Percentiles rank a stretch among this genome's conserved stretches.
These are phyloP conservation scores for Herpetomonas tarakana DNA, from an alignment of 208 protist genomes.

Conservation along the genomic window DNA sequence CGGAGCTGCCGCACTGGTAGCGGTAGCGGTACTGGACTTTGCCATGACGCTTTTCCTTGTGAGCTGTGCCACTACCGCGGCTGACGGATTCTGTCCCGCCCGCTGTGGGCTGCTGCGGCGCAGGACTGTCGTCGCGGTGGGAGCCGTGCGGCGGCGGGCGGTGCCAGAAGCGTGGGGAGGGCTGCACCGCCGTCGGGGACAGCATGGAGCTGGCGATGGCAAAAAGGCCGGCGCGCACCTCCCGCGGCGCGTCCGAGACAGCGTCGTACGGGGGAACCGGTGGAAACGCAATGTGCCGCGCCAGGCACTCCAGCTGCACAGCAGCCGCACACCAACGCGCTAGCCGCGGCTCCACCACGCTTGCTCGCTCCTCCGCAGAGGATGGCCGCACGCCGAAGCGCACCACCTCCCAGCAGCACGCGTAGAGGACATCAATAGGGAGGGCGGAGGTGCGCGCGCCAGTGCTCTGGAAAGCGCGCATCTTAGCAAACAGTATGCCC, in stretches of 20 bases:
- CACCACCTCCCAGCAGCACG: conserved; percentile 46
- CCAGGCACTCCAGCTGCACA: conserved; percentile 38
- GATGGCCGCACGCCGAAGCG: conserved; percentile 25
- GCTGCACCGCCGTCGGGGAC: too few species aligned
- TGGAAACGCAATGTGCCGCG: conserved; percentile 30
- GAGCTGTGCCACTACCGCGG: too few species aligned
- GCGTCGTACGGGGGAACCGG: conserved; percentile 25
- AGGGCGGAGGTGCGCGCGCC: conserved; percentile 10
- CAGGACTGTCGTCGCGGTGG: too few species aligned
- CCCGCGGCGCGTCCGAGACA: conserved; percentile 13
- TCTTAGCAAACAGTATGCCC: conserved; percentile 37
- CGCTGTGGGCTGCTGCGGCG: too few species aligned
- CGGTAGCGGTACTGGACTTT: conserved; percentile 56
- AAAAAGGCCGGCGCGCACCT: not conserved
- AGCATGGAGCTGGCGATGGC: not conserved
- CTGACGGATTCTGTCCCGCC: too few species aligned
- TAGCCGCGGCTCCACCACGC: conserved; percentile 17
- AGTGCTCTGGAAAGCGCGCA: conserved; percentile 40
- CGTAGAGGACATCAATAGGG: conserved; percentile 21
- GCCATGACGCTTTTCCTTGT: conserved; percentile 11
- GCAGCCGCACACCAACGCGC: conserved; percentile 33
- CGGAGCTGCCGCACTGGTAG: conserved; percentile 19
- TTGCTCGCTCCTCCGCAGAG: not conserved
- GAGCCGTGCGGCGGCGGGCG: too few species aligned
- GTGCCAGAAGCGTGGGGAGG: too few species aligned